Evolutionary conservation across 1,284 basidiomycete species (phyloP).

Genomic region (Ustilago vetiveriae): DNA sequence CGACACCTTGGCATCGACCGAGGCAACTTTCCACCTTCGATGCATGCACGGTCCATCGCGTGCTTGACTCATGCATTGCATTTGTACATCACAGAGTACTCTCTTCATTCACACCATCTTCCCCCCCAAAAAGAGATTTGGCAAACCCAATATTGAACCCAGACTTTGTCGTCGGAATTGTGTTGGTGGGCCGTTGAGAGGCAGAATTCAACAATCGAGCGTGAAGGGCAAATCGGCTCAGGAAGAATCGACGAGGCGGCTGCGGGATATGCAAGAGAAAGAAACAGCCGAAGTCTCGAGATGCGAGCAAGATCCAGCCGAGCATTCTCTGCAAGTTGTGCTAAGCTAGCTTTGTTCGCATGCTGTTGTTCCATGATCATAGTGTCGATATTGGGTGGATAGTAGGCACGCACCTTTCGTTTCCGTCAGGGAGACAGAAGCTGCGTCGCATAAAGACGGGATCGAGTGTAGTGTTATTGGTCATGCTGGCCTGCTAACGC

Average conservation of each 20-base stretch:
- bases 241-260: too few relatives aligned
- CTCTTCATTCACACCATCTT: constrained; percentile 2
- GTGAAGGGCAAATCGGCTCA: too few relatives aligned
- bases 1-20: neutral
- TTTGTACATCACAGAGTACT: constrained; percentile 44
- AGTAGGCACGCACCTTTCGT: too few relatives aligned
- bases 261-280: constrained; percentile 25
- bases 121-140: constrained; percentile 25
- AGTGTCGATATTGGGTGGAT: too few relatives aligned
- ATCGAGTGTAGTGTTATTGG: too few relatives aligned
- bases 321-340: neutral
- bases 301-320: constrained; percentile 14
- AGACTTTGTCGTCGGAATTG: constrained; percentile 14
- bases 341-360: too few relatives aligned
- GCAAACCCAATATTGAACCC: constrained; percentile 28
- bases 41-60: constrained; percentile 20
- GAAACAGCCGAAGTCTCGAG: constrained; percentile 14
- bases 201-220: too few relatives aligned
- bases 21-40: constrained; percentile 24
- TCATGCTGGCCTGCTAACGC: too few relatives aligned
- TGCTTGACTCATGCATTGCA: constrained; percentile 23
- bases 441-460: too few relatives aligned
- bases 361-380: too few relatives aligned
- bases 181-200: too few relatives aligned
- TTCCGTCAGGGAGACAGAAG: too few relatives aligned